phyloP scores from a whole-genome alignment of 2,329 filamentous ascomycete genomes.

The Seiridium unicorne region DNA sequence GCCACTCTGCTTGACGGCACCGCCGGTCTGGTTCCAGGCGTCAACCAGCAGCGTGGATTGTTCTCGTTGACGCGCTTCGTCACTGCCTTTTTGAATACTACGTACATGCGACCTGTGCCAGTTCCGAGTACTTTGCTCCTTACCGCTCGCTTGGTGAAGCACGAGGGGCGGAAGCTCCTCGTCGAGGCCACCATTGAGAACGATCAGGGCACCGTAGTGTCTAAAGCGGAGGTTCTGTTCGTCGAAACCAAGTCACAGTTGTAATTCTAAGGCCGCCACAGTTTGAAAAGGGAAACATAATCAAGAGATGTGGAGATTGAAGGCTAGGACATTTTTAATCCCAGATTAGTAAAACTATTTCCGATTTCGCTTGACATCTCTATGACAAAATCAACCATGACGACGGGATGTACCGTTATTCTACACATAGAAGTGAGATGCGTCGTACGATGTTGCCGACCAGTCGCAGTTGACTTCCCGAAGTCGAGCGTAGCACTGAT shows the following conservation, averaged over 20 bases:
- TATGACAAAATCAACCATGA: too few relatives aligned
- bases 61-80: conserved; percentile 10
- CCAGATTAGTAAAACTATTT: too few relatives aligned
- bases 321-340: too few relatives aligned
- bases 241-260: not conserved
- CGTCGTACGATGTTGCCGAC: too few relatives aligned
- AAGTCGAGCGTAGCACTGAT: too few relatives aligned
- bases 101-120: not conserved
- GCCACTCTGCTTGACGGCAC: conserved; percentile 58
- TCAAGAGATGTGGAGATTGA: too few relatives aligned
- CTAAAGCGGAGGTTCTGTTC: not conserved
- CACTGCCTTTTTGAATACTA: conserved; percentile 16
- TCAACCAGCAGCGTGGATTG: conserved; percentile 29
- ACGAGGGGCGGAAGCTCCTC: not conserved
- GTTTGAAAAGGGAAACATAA: not conserved
- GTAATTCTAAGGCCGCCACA: not conserved
- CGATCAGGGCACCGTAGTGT: not conserved
- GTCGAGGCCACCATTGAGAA: not conserved
- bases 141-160: not conserved
- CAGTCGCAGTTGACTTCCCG: too few relatives aligned
- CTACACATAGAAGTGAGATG: too few relatives aligned
- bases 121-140: not conserved
- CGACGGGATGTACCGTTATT: too few relatives aligned
- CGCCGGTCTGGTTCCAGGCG: conserved; percentile 47
- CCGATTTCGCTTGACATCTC: too few relatives aligned